These are phyloP conservation scores for Neurospora africana DNA, from an alignment of 495 filamentous ascomycete genomes.

Conservation along the genomic window DNA sequence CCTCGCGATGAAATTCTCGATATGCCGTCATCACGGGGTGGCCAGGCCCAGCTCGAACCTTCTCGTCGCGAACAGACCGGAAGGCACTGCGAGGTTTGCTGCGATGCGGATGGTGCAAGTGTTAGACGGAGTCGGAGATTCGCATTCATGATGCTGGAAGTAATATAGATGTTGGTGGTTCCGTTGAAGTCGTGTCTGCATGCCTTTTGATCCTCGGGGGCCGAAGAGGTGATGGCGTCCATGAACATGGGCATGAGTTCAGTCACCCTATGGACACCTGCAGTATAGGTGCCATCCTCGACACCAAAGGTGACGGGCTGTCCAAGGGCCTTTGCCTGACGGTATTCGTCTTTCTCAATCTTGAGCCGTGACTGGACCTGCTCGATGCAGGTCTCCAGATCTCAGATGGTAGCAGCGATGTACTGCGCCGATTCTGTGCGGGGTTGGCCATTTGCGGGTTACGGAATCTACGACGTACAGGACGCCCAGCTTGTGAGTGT, in stretches of 20 bases:
- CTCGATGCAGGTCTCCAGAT: no score
- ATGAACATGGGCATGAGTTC: conserved; percentile 86
- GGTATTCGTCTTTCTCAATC: no score
- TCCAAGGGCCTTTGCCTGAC: conserved; percentile 72
- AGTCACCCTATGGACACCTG: conserved; percentile 92
- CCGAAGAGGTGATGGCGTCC: conserved; percentile 84
- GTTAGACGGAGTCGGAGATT: conserved; percentile 23
- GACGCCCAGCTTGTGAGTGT: conserved; percentile 94
- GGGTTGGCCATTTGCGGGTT: conserved; percentile 95
- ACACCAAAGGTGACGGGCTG: conserved; percentile 68
- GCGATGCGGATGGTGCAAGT: conserved; percentile 6
- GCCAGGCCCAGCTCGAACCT: neutral
- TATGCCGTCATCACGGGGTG: neutral
- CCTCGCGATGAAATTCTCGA: conserved; percentile 75
- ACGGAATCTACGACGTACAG: conserved; percentile 99
- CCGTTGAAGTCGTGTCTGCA: conserved; percentile 38
- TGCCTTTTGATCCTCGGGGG: conserved; percentile 98
- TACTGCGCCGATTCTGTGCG: no score
- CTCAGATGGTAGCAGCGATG: no score
- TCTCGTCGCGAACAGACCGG: neutral
- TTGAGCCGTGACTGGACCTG: no score
- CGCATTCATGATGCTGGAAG: conserved; percentile 11
- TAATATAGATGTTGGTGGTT: conserved; percentile 17
- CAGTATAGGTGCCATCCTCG: conserved; percentile 83
- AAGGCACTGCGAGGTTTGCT: conserved; percentile 14